Evolutionary conservation across 345 rosid genomes (phyloP), one percentile per base, ranked within the genome.

Genomic region (Erucastrum elatum): DNA sequence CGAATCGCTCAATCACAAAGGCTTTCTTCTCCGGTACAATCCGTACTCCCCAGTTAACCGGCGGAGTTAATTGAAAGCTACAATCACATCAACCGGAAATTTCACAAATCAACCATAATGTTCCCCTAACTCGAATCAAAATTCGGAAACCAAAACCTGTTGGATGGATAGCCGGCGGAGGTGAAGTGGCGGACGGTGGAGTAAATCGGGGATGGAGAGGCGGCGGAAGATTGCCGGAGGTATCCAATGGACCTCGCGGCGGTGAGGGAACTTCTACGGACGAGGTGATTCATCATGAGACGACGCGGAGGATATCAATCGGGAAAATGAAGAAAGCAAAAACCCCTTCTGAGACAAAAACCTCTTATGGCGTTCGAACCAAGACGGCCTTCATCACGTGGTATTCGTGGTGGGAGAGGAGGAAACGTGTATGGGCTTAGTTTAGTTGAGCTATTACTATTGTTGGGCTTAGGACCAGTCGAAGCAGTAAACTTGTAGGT

Each of bases 11-110:
- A 0, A 95, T 86, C 67, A 95, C 99, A 67, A 15, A 93, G 2
- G 99, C 99, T 67, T 81, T 91, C 86, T 88, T 89, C 84, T 95
- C 96, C 33, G 99, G 98, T 70, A 95, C 99, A 0, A 93, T 88
- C 10, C 94, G 87, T 3, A 95, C 10, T 4, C 99, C 99, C 98
- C 98, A 95, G 34, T 95, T 95, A 26, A 87, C 75, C 8, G 98
- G 99, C 8, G 98, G 94, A 8, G 81, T 41, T 13, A 86, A 84
- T 68, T 95, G 97, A 68, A 88, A 87, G 67, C 95, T 91, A 74
- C 15, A 2, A 55, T 21, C 3, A 63, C 33, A 73, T 35, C 26
- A 29, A 66, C 37, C 34, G 39, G 66, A 8, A 73, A 34, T 21
- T 21, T 55, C 26, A 53, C 11, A 37, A 70, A 31, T 55, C 30